A percentile compares a stretch with the other conserved stretches of the same genome.
phyloP scores from a whole-genome alignment of 129 eudicot genomes.

The Kitagawia praeruptora region DNA sequence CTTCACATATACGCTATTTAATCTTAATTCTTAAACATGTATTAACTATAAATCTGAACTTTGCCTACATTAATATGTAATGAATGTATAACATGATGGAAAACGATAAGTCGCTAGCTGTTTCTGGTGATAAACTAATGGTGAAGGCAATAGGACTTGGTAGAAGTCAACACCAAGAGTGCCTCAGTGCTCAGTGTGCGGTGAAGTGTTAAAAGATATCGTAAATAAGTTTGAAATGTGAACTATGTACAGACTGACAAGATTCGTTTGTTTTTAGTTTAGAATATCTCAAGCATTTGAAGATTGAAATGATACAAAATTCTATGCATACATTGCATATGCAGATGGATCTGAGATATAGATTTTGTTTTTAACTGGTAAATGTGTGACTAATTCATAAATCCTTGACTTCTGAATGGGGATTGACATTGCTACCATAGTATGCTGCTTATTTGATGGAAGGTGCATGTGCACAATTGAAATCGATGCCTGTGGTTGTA shows the following conservation, averaged over 20 bases:
- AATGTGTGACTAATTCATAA: neutral
- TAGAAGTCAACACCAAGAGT: conserved; percentile 13
- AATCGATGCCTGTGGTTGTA: neutral
- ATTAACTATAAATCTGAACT: too few relatives aligned
- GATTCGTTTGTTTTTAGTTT: neutral
- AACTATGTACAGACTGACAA: neutral
- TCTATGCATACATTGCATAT: neutral
- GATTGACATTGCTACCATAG: neutral
- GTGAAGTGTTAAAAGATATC: neutral
- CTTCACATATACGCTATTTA: too few relatives aligned
- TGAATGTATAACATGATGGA: neutral
- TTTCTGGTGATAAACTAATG: conserved; percentile 1
- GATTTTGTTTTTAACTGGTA: neutral
- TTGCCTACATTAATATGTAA: too few relatives aligned
- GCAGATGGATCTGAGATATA: conserved; percentile 12
- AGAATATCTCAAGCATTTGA: neutral
- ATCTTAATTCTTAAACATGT: too few relatives aligned
- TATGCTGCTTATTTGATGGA: neutral
- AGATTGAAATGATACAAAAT: neutral
- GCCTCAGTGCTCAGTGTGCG: conserved; percentile 9
- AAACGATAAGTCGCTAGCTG: neutral
- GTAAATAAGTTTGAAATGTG: neutral
- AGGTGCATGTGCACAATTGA: neutral
- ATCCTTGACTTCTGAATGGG: neutral
- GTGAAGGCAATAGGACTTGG: conserved; percentile 9